Evolutionary conservation across 768 basidiomycete species (phyloP), one percentile per base, ranked within the genome.

Genomic region (Russula brevipes): DNA sequence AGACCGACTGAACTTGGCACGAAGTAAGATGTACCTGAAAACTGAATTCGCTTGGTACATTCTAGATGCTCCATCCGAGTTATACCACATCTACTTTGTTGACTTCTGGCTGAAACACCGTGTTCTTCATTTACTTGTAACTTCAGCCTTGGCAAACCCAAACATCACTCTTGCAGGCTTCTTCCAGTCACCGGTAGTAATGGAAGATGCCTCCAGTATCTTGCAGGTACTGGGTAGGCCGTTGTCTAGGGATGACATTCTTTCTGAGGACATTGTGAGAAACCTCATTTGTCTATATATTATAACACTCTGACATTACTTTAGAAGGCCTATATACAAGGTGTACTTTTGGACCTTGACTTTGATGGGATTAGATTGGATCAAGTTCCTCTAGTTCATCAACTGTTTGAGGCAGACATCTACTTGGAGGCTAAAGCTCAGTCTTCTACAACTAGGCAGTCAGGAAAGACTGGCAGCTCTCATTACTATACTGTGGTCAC

Each of bases 31-130:
- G 2, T 89, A 85, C 63, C 72, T 90, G 35, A 78, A 81, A 50
- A 89, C 88, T 0, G 50, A 76, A 49, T 71, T 73, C 71, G 86
- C 87, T 0, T 90, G 88, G 88, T 90, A 90, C 65, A 85, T 89
- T 59, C 76, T 90, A 2, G 77, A 79, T 11, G 62, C 64, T 2
- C 85, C 88, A 0, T 78, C 82, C 0, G 50, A 55, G 1, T 39
- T 58, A 3, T 89, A 89, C 66, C 53, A 56, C 14, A 72, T 75
- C 0, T 80, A 78, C 57, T 88, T 78, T 68, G 63, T 62, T 0
- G 63, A 72, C 0, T 82, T 86, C 60, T 84, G 80, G 78, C 73
- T 77, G 9, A 75, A 73, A 51, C 83, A 86, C 65, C 77, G 76
- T 1, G 57, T 85, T 17, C 72, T 82, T 1, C 80, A 85, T 66